Evolutionary conservation across 306 rosid genomes (phyloP), one percentile per base, ranked within the genome.

Genomic region (Argentina anserina): DNA sequence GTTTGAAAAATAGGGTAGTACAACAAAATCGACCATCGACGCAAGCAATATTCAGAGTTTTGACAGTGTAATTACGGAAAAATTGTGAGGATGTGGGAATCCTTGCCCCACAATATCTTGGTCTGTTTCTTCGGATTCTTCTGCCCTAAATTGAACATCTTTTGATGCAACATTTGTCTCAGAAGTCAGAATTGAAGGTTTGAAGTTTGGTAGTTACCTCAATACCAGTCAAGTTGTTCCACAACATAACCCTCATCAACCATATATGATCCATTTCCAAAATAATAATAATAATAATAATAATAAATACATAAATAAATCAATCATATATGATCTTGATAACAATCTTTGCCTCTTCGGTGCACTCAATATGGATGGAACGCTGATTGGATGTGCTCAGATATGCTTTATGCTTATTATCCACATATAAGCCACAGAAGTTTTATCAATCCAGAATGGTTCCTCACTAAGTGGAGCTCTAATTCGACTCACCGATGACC

Each of bases 381-480:
- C 34, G 47, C 40, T 56, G 23, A 79, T 47, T 49, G 55, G 75
- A 68, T 50, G 74, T 36, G 66, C 62, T n/a, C 21, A 3, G 37
- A 52, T 26, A 34, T 50, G 50, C 25, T 69, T 36, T 31, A 15
- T 36, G 42, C 20, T 45, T 56, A 78, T 71, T 74, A 52, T 69
- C 75, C 79, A 41, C 7, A 68, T 72, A 23, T 26, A 23, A 52
- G 60, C 84, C 80, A 76, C 84, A 80, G 7, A 64, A 43, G 43
- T 42, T 5, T 13, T 43, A 43, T 13, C 50, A 45, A 45, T 14
- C 47, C 47, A 13, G 47, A 42, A 42, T 42, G 47, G 43, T 42
- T 42, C 47, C 12, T 45, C 50, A 33, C 4, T 43, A 43, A 45
- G 50, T 45, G 50, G 20, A 45, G 50, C 50, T 17, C 9, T 3